These are phyloP conservation scores for Fusarium oligoseptatum DNA, from an alignment of 2,329 filamentous ascomycete species.

Conservation along the genomic window DNA sequence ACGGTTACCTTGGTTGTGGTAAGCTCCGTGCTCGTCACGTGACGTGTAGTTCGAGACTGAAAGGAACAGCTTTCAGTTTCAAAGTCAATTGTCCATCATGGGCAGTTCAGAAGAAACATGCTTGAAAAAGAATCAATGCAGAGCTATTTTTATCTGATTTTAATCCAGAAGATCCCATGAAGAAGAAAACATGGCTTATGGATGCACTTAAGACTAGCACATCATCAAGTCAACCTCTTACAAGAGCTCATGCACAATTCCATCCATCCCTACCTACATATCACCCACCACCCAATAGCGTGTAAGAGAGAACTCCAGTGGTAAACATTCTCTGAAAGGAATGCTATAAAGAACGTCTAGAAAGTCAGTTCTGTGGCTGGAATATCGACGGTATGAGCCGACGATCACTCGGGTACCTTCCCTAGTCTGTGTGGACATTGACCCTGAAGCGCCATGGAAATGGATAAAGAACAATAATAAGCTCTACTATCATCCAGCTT, in stretches of 20 bases:
- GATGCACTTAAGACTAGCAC: background rate
- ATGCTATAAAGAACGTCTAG: background rate
- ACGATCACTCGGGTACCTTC: background rate
- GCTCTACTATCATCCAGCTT: background rate
- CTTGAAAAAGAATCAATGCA: background rate
- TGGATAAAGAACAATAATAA: background rate
- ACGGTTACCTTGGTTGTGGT: slow-evolving; percentile 7
- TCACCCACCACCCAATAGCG: background rate
- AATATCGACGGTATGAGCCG: background rate
- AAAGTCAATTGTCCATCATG: background rate
- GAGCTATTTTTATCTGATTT: no score
- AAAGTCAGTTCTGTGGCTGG: slow-evolving; percentile 7
- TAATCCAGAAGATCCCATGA: background rate
- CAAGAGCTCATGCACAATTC: background rate
- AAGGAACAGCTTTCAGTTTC: background rate
- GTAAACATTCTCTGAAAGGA: background rate
- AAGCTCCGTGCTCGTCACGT: slow-evolving; percentile 39
- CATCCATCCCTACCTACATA: background rate
- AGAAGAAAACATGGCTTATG: background rate
- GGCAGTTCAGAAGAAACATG: background rate
- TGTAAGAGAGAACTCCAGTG: background rate
- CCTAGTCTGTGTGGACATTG: background rate
- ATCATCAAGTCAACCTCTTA: background rate
- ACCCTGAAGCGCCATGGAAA: background rate
- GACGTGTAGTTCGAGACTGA: slow-evolving; percentile 6